Evolutionary conservation across 176 grass and related monocot genomes (phyloP).

Genomic region (Lolium perenne): DNA sequence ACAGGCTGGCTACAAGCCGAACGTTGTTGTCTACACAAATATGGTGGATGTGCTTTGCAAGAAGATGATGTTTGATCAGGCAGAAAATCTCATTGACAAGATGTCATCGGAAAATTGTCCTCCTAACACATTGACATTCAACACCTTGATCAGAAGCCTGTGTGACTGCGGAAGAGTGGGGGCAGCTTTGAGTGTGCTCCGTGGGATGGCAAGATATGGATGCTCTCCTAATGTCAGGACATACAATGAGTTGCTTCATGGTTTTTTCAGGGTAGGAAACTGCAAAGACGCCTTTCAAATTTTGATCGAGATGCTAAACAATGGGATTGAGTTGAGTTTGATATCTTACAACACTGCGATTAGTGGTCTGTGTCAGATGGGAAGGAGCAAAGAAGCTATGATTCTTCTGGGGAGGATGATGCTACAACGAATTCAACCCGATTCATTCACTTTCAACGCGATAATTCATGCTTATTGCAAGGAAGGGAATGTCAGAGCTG

Average conservation of each 20-base stretch:
- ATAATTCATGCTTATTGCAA: constrained; percentile 82
- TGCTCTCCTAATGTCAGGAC: constrained; percentile 66
- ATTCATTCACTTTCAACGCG: constrained; percentile 66
- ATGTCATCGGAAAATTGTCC: constrained; percentile 67
- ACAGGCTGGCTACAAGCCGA: constrained; percentile 70
- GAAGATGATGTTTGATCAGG: constrained; percentile 79
- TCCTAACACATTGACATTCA: constrained; percentile 81
- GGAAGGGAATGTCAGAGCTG: constrained; percentile 58
- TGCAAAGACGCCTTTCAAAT: constrained; percentile 51
- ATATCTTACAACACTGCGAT: constrained; percentile 83
- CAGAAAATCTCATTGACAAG: constrained; percentile 63
- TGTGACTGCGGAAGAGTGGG: constrained; percentile 63
- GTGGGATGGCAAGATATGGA: constrained; percentile 64
- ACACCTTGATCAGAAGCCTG: constrained; percentile 72
- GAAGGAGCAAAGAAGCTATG: constrained; percentile 62
- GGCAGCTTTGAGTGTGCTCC: constrained; percentile 58
- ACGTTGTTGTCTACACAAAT: constrained; percentile 82
- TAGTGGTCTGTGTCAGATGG: constrained; percentile 59
- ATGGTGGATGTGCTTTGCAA: constrained; percentile 77
- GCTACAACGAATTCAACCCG: constrained; percentile 66
- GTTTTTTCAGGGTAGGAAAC: constrained; percentile 67
- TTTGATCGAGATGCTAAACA: constrained; percentile 58
- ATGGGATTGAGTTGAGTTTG: constrained; percentile 51
- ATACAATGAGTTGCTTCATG: constrained; percentile 80
- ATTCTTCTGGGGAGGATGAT: constrained; percentile 68